A percentile compares a stretch with the other conserved stretches of the same genome.
phyloP scores from a whole-genome alignment of 768 basidiomycete genomes.

The Cystobasidiopsis lactophilus region DNA sequence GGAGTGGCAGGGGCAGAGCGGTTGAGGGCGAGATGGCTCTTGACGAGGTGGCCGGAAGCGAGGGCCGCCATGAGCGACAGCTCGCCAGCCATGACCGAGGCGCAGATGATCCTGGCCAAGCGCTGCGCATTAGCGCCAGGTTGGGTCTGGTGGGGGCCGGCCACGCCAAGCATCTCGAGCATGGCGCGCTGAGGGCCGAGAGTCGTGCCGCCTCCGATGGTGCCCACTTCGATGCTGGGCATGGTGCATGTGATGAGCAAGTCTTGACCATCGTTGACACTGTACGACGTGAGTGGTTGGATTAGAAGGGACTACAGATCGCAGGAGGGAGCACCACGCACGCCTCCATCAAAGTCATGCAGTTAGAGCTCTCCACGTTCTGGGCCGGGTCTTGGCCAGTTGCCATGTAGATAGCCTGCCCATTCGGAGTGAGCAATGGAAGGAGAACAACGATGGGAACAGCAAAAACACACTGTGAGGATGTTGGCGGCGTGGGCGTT shows the following conservation, averaged over 20 bases:
- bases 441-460: not conserved
- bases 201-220: conserved; percentile 68
- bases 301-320: too few species aligned
- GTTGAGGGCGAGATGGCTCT: conserved; percentile 70
- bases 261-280: conserved; percentile 70
- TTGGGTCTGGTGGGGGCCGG: conserved; percentile 61
- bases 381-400: conserved; percentile 98
- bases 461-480: conserved; percentile 42
- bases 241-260: conserved; percentile 81
- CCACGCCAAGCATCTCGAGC: conserved; percentile 79
- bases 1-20: conserved; percentile 64
- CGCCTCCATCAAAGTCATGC: conserved; percentile 98
- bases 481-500: conserved; percentile 98
- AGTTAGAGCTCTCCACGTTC: conserved; percentile 95
- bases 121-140: conserved; percentile 78
- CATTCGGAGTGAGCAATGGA: not conserved
- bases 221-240: conserved; percentile 99
- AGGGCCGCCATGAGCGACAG: conserved; percentile 74
- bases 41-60: conserved; percentile 78
- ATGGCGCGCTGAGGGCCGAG: conserved; percentile 73
- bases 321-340: conserved; percentile 38
- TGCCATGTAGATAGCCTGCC: conserved; percentile 61
- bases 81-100: conserved; percentile 94
- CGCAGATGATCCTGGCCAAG: conserved; percentile 71
- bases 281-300: conserved; percentile 26